Evolutionary conservation across 495 filamentous ascomycete genomes (phyloP).

Genomic region (Penicillium salamii): DNA sequence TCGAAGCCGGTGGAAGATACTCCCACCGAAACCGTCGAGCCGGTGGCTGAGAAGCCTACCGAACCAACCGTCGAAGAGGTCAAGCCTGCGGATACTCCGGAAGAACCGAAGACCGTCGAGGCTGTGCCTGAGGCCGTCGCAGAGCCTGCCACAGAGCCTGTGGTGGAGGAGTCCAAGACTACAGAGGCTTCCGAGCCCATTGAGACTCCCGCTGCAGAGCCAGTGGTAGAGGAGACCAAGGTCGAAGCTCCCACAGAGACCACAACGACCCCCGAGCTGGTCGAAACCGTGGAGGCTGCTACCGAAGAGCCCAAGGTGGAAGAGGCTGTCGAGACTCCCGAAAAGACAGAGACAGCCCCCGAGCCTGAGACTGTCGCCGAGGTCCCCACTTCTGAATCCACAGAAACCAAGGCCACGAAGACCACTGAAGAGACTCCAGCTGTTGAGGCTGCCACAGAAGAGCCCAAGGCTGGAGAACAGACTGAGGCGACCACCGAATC

Average conservation of each 20-base stretch:
- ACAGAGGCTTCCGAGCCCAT: conserved; percentile 3
- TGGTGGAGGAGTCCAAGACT: conserved; percentile 2
- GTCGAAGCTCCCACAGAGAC: conserved; percentile 4
- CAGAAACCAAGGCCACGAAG: too few relatives aligned
- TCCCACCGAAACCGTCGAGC: neutral
- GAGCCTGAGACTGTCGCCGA: conserved; percentile 1
- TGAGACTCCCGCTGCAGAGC: conserved; percentile 13
- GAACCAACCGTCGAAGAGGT: neutral
- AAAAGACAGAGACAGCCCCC: neutral
- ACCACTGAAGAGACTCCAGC: neutral
- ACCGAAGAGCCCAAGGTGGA: conserved; percentile 2
- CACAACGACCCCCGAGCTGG: neutral
- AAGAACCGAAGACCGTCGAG: conserved; percentile 6
- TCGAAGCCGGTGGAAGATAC: neutral
- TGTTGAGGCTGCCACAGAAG: conserved; percentile 7
- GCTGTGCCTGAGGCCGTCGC: conserved; percentile 1
- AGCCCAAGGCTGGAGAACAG: conserved; percentile 3
- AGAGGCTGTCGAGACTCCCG: conserved; percentile 4
- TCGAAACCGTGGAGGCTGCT: neutral
- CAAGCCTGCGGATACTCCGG: neutral
- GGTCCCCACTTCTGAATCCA: too few relatives aligned
- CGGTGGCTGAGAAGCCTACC: conserved; percentile 4
- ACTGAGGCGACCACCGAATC: neutral
- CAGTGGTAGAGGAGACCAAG: conserved; percentile 5
- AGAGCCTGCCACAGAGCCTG: conserved; percentile 3